A percentile compares a stretch with the other conserved stretches of the same genome.
phyloP scores from a whole-genome alignment of 495 filamentous ascomycete genomes.

The Xylaria venustula region DNA sequence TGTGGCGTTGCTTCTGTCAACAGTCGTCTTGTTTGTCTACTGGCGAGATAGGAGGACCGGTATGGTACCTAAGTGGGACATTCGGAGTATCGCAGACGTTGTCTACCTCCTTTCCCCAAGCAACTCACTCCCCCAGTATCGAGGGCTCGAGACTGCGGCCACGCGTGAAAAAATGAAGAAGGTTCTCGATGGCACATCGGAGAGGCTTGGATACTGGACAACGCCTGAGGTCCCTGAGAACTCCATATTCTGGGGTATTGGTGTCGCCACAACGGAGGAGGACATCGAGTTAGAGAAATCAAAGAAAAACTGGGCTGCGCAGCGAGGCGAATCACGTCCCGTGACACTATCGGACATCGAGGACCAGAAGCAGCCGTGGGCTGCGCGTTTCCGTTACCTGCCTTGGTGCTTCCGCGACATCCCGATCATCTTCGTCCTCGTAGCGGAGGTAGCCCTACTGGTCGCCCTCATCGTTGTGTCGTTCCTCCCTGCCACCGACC shows the following conservation, averaged over 20 bases:
- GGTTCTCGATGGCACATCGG: slow-evolving; percentile 50
- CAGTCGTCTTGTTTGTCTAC: slow-evolving; percentile 49
- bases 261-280: slow-evolving; percentile 33
- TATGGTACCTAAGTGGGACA: slow-evolving; percentile 69
- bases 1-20: slow-evolving; percentile 58
- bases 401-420: slow-evolving; percentile 73
- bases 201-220: slow-evolving; percentile 82
- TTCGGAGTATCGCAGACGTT: slow-evolving; percentile 75
- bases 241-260: slow-evolving; percentile 45
- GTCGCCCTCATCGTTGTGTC: slow-evolving; percentile 73
- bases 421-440: slow-evolving; percentile 61
- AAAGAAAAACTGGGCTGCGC: slow-evolving; percentile 16
- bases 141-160: slow-evolving; percentile 55
- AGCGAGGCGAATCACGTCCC: slow-evolving; percentile 18
- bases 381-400: slow-evolving; percentile 62
- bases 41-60: slow-evolving; percentile 62
- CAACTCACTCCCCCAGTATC: slow-evolving; percentile 69
- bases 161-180: slow-evolving; percentile 47
- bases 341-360: slow-evolving; percentile 13
- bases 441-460: slow-evolving; percentile 63
- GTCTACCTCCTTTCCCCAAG: slow-evolving; percentile 72
- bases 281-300: slow-evolving; percentile 25
- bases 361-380: slow-evolving; percentile 8
- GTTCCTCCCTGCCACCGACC: slow-evolving; percentile 64
- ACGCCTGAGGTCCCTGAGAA: slow-evolving; percentile 22